These are phyloP conservation scores for Fusarium graminum DNA, from an alignment of 2,329 filamentous ascomycete genomes.

Conservation along the genomic window DNA sequence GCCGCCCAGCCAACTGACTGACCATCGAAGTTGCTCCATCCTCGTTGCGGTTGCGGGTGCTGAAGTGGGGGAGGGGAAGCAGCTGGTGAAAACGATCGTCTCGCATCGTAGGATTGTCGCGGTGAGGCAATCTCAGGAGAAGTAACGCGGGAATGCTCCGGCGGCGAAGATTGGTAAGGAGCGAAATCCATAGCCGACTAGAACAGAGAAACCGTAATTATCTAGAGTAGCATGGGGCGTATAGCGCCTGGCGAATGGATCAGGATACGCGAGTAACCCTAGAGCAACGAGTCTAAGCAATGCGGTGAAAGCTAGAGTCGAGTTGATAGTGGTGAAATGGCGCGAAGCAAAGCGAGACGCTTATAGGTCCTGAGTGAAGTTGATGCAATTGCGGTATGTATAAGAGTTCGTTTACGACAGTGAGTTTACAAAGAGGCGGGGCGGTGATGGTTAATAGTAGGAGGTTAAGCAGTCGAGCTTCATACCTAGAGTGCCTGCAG, in stretches of 20 bases:
- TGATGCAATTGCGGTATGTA: not conserved
- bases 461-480: conserved; percentile 32
- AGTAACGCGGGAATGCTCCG: conserved; percentile 84
- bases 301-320: not conserved
- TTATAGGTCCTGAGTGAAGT: not conserved
- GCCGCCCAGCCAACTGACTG: conserved; percentile 51
- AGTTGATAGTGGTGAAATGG: not conserved
- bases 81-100: conserved; percentile 66
- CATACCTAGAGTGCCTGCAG: conserved; percentile 13
- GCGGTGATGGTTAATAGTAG: conserved; percentile 9
- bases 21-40: conserved; percentile 61
- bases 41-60: conserved; percentile 69
- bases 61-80: conserved; percentile 58
- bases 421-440: conserved; percentile 27
- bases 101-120: conserved; percentile 67
- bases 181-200: conserved; percentile 85
- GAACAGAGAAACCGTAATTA: not conserved
- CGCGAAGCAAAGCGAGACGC: not conserved
- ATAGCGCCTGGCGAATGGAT: not conserved
- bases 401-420: not conserved
- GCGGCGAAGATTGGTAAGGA: conserved; percentile 93
- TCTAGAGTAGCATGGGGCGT: conserved; percentile 1
- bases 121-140: conserved; percentile 73
- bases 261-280: conserved; percentile 3
- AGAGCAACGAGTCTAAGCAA: not conserved